phyloP scores from a whole-genome alignment of 164 flowering plant species.

The Tetracentron sinense region DNA sequence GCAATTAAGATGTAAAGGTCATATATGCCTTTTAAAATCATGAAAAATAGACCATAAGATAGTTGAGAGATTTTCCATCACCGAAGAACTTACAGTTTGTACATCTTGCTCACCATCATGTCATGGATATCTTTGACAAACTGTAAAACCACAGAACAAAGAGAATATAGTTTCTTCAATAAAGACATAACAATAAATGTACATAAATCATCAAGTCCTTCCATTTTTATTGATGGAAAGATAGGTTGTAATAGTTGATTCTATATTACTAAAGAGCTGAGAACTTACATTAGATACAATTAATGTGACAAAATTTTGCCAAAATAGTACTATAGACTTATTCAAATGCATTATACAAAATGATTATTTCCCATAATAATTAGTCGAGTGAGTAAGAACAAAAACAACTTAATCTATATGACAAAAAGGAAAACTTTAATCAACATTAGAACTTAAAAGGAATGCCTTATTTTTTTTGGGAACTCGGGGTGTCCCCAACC shows the following conservation, averaged over 20 bases:
- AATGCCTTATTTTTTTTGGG: neutral
- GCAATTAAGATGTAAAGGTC: constrained; percentile 8
- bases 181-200: neutral
- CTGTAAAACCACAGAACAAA: constrained; percentile 33
- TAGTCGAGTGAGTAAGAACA: neutral
- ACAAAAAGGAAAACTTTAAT: neutral
- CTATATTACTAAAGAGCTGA: neutral
- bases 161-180: neutral
- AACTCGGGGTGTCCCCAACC: no score
- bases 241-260: neutral
- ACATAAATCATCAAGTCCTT: neutral
- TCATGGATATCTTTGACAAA: constrained; percentile 79
- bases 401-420: neutral
- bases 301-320: neutral
- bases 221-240: neutral
- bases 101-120: constrained; percentile 83
- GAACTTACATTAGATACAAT: neutral
- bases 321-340: neutral
- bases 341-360: neutral
- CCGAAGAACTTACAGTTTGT: constrained; percentile 58
- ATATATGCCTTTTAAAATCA: neutral
- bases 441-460: neutral
- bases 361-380: neutral
- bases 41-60: neutral
- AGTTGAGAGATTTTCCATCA: neutral